Conservation (phyloP, 768 basidiomycete species). For the Lentinus brumalis region DNA sequence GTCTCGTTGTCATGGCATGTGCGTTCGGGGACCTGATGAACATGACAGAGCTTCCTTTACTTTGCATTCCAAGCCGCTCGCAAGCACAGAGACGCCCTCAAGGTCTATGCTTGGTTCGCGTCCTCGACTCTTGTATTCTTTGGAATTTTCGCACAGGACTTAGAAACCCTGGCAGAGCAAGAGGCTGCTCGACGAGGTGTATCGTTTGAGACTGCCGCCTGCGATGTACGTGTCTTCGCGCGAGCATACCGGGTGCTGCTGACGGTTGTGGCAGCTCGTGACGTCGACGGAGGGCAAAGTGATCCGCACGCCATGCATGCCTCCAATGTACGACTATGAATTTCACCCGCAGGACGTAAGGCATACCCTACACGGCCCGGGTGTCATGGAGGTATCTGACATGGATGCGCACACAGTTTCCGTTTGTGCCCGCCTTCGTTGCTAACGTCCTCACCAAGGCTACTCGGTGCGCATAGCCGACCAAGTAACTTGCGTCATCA, state of each 20-base stretch:
- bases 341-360: slow-evolving; percentile 19
- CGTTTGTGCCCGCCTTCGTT: too few relatives aligned
- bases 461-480: too few relatives aligned
- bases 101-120: slow-evolving; percentile 1
- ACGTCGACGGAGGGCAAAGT: neutral
- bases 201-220: neutral
- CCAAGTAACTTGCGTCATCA: neutral
- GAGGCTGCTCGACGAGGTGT: neutral
- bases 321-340: slow-evolving; percentile 25
- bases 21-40: too few relatives aligned
- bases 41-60: too few relatives aligned
- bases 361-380: neutral
- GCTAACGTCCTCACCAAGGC: too few relatives aligned
- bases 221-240: neutral
- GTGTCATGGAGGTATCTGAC: neutral
- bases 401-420: too few relatives aligned
- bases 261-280: neutral
- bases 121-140: neutral
- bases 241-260: too few relatives aligned
- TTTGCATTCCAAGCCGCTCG: too few relatives aligned
- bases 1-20: neutral
- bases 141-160: neutral
- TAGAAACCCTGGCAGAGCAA: neutral
- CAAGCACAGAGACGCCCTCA: neutral
- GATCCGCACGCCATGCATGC: slow-evolving; percentile 16